These are phyloP conservation scores for Eucalyptus albens DNA, from an alignment of 345 rosid genomes.

Conservation along the genomic window DNA sequence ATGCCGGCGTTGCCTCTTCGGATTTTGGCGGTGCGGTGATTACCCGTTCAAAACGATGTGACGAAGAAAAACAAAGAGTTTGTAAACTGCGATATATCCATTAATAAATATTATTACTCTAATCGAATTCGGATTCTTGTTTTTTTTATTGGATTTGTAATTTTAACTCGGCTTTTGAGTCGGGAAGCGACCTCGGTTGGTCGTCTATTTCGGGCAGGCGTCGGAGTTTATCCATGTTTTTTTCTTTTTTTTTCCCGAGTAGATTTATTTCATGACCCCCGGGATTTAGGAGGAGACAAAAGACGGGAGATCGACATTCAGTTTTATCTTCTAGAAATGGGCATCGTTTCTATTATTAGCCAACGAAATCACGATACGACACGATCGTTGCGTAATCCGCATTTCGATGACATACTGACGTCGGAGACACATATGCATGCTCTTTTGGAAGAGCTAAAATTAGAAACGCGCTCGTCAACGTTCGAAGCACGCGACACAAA, in stretches of 20 bases:
- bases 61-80: neutral
- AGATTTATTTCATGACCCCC: neutral
- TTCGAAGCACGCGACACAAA: fast-evolving
- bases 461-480: fast-evolving
- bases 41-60: neutral
- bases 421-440: fast-evolving
- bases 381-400: fast-evolving
- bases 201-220: neutral
- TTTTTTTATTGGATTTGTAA: neutral
- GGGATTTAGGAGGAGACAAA: neutral
- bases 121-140: neutral
- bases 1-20: neutral
- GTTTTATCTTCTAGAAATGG: neutral
- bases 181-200: neutral
- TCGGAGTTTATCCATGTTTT: neutral
- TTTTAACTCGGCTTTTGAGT: neutral
- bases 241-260: neutral
- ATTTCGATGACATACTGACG: no score
- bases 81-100: neutral
- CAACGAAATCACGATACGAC: fast-evolving
- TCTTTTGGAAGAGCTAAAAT: neutral
- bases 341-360: neutral
- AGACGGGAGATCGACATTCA: neutral
- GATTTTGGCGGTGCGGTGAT: neutral
- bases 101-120: neutral